Evolutionary conservation across 495 filamentous ascomycete genomes (phyloP), one percentile per base, ranked within the genome.

Genomic region (Penicillium bialowiezense): DNA sequence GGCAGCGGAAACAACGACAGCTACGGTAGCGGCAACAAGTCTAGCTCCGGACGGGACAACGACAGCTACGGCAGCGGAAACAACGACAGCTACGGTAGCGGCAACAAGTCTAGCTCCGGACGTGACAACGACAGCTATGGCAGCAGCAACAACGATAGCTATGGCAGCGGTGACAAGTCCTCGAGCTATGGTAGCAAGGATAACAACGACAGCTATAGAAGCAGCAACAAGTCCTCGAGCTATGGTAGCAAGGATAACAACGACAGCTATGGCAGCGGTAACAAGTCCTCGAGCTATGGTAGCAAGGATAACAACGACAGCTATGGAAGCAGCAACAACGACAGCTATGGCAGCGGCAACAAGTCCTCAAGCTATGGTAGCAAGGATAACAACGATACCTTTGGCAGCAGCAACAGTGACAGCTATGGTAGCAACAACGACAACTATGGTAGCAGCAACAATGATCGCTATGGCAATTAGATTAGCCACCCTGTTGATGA

Each of bases 51-150:
- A n/a, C 14, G 33, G 6, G 20, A 34, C 15, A 13, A 32, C 7
- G 12, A 43, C 5, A 43, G 26, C 41, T 43, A 43, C 12, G 41
- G 36, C 36, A 39, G 36, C 17, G 15, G 35, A 17, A 39, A 39
- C 36, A 38, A 38, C 3, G 15, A 19, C 15, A 38, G 35, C 35
- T 41, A 24, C 14, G 35, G 35, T 5, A 38, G 17, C 12, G 9
- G 3, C 15, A 38, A 23, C 26, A 20, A 44, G 18, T 40, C 37
- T 13, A 40, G 37, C 36, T 38, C 18, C 5, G 36, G 37, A 7
- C 38, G 40, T 14, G 9, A 31, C 24, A 2, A 20, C 5, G 20
- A 34, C n/a, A 35, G 31, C 34, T 46, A 46, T 33, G 32, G 44
- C 10, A 46, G 43, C 33, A 14, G 9, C 20, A 35, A 44, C 31